Percentiles rank a stretch among this genome's conserved stretches.
Evolutionary conservation across 495 filamentous ascomycete genomes (phyloP).

Genomic region (Talaromyces ruber): DNA sequence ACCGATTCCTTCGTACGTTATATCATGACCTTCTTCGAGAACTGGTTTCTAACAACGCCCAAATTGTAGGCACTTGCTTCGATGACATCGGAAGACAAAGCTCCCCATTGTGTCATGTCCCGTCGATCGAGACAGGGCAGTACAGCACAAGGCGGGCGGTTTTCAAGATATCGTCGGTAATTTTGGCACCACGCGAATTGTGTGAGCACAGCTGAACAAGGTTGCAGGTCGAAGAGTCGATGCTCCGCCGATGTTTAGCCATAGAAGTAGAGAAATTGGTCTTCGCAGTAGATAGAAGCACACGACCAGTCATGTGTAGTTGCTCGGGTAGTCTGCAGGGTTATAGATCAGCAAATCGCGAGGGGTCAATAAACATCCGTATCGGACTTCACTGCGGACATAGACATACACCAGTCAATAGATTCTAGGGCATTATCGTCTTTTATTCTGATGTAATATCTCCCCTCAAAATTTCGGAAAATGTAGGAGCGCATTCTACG

Average conservation of each 20-base stretch:
- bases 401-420: not conserved
- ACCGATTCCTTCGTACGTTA: conserved; percentile 72
- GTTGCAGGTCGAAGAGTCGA: not conserved
- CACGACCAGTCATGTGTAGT: not conserved
- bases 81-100: conserved; percentile 68
- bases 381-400: not conserved
- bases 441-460: not conserved
- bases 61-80: conserved; percentile 58
- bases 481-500: not conserved
- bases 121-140: conserved; percentile 36
- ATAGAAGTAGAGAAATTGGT: too few species aligned
- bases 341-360: not conserved
- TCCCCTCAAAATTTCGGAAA: not conserved
- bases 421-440: not conserved
- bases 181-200: not conserved
- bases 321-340: not conserved
- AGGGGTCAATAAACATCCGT: not conserved
- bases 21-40: not conserved
- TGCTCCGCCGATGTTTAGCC: not conserved
- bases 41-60: not conserved
- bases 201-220: not conserved
- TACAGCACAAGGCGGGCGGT: conserved; percentile 34
- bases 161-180: conserved; percentile 17
- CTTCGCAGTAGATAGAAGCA: not conserved
- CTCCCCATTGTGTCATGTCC: conserved; percentile 78